Base-by-base conservation (phyloP, 2,329 filamentous ascomycete species). In the Apiospora kogelbergensis region DNA sequence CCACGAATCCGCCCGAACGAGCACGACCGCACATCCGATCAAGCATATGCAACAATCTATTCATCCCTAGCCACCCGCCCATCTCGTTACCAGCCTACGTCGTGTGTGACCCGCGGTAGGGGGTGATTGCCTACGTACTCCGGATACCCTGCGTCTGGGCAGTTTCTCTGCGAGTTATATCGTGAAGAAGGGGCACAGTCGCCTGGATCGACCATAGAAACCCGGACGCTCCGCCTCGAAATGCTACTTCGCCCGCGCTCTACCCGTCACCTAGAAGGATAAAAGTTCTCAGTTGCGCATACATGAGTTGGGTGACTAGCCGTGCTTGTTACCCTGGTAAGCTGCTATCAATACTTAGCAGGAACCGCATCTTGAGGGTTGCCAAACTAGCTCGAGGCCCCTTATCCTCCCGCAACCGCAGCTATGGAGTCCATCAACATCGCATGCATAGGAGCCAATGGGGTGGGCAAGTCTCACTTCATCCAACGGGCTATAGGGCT, bases 381-480 rank as follows among this genome's bases (percentile, higher is more conserved):
- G 53, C 20, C 53, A 9, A 60, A 37, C 30, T 9, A 11, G 53
- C 30, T n/a, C 22, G 20, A 37, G 30, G 30, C 30, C 53, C 17
- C 10, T 22, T 7, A n/a, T 20, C 53, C 17, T 11, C 53, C 17
- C 53, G 53, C 20, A 60, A 37, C 30, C 33, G 37, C 53, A 30
- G 53, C 30, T 20, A 89, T 90, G 88, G 87, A 89, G 71, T 82
- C 84, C 73, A 85, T 90, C 76, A 90, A 89, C 76, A 89, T 92
- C 73, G 89, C 88, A 74, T 84, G 92, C 70, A 89, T 92, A 77
- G 90, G 90, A 74, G 86, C 88, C 77, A 83, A 85, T 73, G 89
- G 89, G 70, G 90, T 90, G 64, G 90, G 90, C 72, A 92, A 92
- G 79, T 91, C 89, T 66, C 86, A 89, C 63, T 90, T 91, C 75